phyloP scores from a whole-genome alignment of 371 early-diverging fungal genomes.

The Haplosporangium sp. region DNA sequence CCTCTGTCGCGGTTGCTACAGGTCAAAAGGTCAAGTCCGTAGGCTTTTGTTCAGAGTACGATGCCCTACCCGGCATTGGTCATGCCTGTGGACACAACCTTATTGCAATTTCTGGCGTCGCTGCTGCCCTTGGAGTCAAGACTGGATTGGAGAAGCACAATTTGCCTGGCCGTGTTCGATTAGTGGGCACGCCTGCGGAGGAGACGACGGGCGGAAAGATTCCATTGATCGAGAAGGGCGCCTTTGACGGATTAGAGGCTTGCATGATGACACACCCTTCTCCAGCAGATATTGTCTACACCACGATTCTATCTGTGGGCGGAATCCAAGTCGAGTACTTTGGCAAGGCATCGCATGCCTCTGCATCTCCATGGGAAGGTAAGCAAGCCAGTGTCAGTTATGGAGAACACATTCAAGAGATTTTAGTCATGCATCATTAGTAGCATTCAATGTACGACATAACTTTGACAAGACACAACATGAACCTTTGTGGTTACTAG shows the following conservation, averaged over 20 bases:
- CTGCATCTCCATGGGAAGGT: conserved; percentile 55
- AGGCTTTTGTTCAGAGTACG: conserved; percentile 73
- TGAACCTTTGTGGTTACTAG: conserved; percentile 21
- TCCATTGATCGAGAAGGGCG: conserved; percentile 68
- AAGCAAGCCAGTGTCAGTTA: conserved; percentile 11
- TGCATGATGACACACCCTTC: conserved; percentile 86
- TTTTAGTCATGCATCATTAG: neutral
- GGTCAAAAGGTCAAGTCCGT: conserved; percentile 32
- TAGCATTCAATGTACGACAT: too few species aligned
- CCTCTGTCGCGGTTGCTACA: conserved; percentile 22
- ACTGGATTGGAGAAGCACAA: conserved; percentile 62
- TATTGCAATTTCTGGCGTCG: conserved; percentile 79
- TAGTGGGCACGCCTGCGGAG: conserved; percentile 87
- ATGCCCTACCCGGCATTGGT: conserved; percentile 70
- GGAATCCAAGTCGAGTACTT: conserved; percentile 67
- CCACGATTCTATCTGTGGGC: conserved; percentile 55
- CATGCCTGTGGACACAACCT: conserved; percentile 69
- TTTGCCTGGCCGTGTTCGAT: conserved; percentile 67
- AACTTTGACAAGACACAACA: too few species aligned
- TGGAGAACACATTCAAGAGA: too few species aligned
- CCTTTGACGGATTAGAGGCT: conserved; percentile 71
- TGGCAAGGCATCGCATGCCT: conserved; percentile 72
- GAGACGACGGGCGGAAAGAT: conserved; percentile 81
- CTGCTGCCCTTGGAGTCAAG: conserved; percentile 67
- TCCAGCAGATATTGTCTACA: conserved; percentile 31